Base-by-base conservation (phyloP, 2,329 filamentous ascomycete species). In the Colletotrichum kahawae region DNA sequence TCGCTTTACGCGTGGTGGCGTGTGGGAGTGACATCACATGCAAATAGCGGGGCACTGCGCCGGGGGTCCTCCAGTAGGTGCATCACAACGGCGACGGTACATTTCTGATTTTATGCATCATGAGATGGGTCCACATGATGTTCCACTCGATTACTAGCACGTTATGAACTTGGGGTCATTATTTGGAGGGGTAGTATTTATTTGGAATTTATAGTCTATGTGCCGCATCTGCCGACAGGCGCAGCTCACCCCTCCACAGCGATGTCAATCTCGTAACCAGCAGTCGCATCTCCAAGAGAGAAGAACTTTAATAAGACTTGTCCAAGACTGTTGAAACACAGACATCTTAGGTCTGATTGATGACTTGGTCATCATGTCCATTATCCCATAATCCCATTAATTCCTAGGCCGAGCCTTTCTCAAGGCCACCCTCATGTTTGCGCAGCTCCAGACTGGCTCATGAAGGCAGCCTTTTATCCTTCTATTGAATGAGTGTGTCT, bases 1-100 rank as follows among this genome's bases (percentile, higher is more conserved):
- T 75, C 36, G 33, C 48, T 73, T 73, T 73, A 75, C 73, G 73
- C 73, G 73, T 71, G 60, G 27, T 62, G 54, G 60, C 71, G 54
- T 71, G 51, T 60, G 36, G 54, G 29, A 29, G 56, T 68, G 64
- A 75, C 73, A 73, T 75, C 73, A 73, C 69, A 75, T 75, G 69
- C 57, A 68, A 9, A 6, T 60, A 75, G 18, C 63, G 73, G 64
- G 73, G 73, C 16, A 4, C 13, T 14, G 16, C 33, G 14, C 8
- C n/a, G 13, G 21, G 21, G 21, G 21, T 27, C 34, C 21, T 63
- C 24, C 34, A 7, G 18, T 62, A 62, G 33, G n/a, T 62, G 57
- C 57, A 62, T 62, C 31, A 62, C 57, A 13, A 29, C 31, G 13
- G 54, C 54, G 16, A 16, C 54, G n/a, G 14, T 9, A 13, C n/a